Evolutionary conservation across 768 basidiomycete species (phyloP).

Genomic region (Psilocybe azurescens): DNA sequence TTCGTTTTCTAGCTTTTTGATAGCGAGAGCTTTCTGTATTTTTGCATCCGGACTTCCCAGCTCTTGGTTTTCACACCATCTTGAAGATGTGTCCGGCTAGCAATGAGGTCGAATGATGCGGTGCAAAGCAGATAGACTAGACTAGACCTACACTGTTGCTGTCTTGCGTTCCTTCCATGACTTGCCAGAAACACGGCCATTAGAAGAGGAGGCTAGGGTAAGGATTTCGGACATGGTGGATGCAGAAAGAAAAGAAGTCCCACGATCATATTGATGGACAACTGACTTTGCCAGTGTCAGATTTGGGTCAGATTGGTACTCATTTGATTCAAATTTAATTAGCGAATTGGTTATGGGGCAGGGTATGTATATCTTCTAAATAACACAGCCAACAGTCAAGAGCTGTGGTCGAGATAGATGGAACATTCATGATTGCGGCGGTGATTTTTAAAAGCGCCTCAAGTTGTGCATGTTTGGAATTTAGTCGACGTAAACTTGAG

Average conservation of each 20-base stretch:
- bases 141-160: constrained; percentile 51
- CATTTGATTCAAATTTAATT: neutral
- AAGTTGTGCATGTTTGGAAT: constrained; percentile 30
- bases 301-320: neutral
- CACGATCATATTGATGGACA: constrained; percentile 21
- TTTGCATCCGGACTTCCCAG: constrained; percentile 75
- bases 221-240: constrained; percentile 30
- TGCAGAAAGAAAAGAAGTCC: constrained; percentile 18
- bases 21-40: constrained; percentile 65
- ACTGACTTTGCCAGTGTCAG: neutral
- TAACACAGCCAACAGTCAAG: neutral
- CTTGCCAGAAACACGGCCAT: constrained; percentile 74
- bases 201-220: constrained; percentile 59
- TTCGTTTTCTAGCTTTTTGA: constrained; percentile 76
- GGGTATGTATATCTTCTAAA: neutral
- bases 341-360: neutral
- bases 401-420: neutral
- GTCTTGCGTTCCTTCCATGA: constrained; percentile 62
- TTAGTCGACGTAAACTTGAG: constrained; percentile 14
- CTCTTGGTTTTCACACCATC: constrained; percentile 66
- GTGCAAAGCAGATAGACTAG: constrained; percentile 3
- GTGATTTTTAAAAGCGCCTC: constrained; percentile 8
- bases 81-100: constrained; percentile 72
- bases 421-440: constrained; percentile 14
- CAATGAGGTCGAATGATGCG: constrained; percentile 13